Percentiles rank a stretch among this genome's conserved stretches.
Evolutionary conservation across 2,329 filamentous ascomycete species (phyloP).

Genomic region (Talaromyces atroroseus): DNA sequence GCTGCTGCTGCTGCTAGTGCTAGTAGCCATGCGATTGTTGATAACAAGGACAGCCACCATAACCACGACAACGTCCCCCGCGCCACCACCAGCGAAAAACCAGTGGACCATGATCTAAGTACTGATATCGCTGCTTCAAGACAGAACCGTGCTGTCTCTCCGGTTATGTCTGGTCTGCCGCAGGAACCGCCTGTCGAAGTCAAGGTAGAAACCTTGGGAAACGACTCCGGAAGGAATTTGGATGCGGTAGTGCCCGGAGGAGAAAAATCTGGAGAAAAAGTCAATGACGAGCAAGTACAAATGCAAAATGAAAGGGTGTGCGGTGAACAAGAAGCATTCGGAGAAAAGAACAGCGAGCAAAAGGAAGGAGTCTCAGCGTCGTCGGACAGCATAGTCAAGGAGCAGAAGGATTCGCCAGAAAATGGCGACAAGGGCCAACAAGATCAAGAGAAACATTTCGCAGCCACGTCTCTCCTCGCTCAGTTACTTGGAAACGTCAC

Average conservation of each 20-base stretch:
- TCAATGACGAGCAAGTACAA: not conserved
- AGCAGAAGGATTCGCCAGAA: conserved; percentile 14
- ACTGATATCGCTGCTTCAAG: conserved; percentile 2
- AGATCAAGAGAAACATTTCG: conserved; percentile 34
- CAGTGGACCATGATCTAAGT: not conserved
- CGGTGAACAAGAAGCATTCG: not conserved
- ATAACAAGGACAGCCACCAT: not conserved
- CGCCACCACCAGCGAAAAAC: not conserved
- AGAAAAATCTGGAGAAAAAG: not conserved
- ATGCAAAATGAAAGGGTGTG: not conserved
- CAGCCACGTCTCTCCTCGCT: conserved; percentile 37
- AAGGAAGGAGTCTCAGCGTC: not conserved
- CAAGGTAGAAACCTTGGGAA: not conserved
- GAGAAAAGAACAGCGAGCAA: not conserved
- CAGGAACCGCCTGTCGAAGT: not conserved
- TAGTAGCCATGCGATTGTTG: conserved; percentile 3
- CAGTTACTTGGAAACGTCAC: conserved; percentile 33
- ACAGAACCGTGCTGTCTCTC: conserved; percentile 1
- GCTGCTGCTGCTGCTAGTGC: conserved; percentile 6
- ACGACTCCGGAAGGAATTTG: not conserved
- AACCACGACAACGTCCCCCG: not conserved
- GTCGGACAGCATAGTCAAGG: not conserved
- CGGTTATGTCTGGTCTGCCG: not conserved
- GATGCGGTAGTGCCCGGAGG: not conserved
- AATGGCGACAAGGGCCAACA: conserved; percentile 23